Conservation (phyloP, 805 yeast species). For the Limtongia smithiae region DNA sequence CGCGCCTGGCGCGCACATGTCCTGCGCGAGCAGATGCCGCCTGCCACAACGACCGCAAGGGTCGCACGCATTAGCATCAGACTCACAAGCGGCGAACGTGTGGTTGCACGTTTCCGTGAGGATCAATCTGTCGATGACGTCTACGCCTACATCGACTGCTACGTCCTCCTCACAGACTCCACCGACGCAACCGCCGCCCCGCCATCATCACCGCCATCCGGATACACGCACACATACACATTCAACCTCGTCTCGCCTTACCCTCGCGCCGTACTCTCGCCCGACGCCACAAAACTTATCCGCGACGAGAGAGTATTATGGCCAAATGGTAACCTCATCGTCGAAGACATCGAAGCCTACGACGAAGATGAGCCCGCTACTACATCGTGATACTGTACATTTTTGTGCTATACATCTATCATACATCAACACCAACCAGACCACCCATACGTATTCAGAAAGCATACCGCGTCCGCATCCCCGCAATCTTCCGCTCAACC, state of each 20-base stretch:
- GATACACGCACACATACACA: slow-evolving; percentile 46
- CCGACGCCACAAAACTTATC: slow-evolving; percentile 36
- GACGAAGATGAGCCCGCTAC: slow-evolving; percentile 11
- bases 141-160: slow-evolving; percentile 65
- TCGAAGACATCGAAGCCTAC: slow-evolving; percentile 39
- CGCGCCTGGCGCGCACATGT: slow-evolving; percentile 44
- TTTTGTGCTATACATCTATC: background rate
- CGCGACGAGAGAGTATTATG: slow-evolving; percentile 47
- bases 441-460: slow-evolving; percentile 6
- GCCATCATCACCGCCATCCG: slow-evolving; percentile 34
- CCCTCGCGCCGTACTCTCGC: slow-evolving; percentile 50
- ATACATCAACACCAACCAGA: background rate
- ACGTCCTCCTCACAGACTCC: slow-evolving; percentile 29
- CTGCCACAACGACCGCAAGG: slow-evolving; percentile 11
- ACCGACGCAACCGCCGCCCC: background rate
- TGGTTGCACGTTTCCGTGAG: slow-evolving; percentile 47
- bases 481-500: slow-evolving; percentile 36
- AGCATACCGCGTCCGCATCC: slow-evolving; percentile 33
- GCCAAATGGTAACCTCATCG: slow-evolving; percentile 65
- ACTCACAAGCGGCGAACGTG: slow-evolving; percentile 58
- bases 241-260: slow-evolving; percentile 55
- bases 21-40: slow-evolving; percentile 31
- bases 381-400: no score
- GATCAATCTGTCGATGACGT: slow-evolving; percentile 54
- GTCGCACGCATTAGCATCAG: slow-evolving; percentile 68